Evolutionary conservation across 2,329 filamentous ascomycete species (phyloP).

Genomic region (Diaporthe sp.): DNA sequence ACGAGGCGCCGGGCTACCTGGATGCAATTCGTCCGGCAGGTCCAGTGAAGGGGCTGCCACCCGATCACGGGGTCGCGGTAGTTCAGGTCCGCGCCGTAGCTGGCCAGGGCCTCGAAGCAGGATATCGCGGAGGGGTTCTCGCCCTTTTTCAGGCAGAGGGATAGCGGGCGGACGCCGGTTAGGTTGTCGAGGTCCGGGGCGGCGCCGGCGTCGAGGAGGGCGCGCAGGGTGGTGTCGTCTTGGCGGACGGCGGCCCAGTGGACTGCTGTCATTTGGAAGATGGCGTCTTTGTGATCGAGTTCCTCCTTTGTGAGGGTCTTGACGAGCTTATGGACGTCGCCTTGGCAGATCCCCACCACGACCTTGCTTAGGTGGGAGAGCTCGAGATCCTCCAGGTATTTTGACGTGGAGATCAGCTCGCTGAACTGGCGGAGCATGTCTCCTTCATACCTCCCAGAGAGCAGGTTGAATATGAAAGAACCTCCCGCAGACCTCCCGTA

Average conservation of each 20-base stretch:
- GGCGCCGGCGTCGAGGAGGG: slow-evolving; percentile 15
- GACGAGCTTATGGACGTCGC: slow-evolving; percentile 2
- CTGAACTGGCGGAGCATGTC: slow-evolving; percentile 3
- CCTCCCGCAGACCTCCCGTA: slow-evolving; percentile 1
- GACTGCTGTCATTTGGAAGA: slow-evolving; percentile 23
- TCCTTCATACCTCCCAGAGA: not conserved
- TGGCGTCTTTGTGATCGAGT: slow-evolving; percentile 8
- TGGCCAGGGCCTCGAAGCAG: slow-evolving; percentile 20
- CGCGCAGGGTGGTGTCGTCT: slow-evolving; percentile 7
- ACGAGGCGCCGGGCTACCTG: not conserved
- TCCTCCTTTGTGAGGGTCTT: slow-evolving; percentile 3
- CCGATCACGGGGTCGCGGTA: slow-evolving; percentile 25
- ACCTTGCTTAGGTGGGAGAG: slow-evolving; percentile 9
- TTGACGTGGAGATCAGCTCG: slow-evolving; percentile 8
- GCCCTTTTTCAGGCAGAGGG: slow-evolving; percentile 3
- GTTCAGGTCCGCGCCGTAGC: slow-evolving; percentile 12
- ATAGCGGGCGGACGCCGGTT: not conserved
- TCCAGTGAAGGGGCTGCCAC: slow-evolving; percentile 14
- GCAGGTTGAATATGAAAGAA: not conserved
- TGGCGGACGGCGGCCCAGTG: slow-evolving; percentile 14
- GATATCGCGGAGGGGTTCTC: slow-evolving; percentile 12
- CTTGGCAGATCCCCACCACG: not conserved
- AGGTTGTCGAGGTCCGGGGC: slow-evolving; percentile 1
- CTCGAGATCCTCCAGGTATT: slow-evolving; percentile 4
- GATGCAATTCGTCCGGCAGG: not conserved